phyloP scores from a whole-genome alignment of 768 basidiomycete genomes.

The Rhodotorula paludigena region DNA sequence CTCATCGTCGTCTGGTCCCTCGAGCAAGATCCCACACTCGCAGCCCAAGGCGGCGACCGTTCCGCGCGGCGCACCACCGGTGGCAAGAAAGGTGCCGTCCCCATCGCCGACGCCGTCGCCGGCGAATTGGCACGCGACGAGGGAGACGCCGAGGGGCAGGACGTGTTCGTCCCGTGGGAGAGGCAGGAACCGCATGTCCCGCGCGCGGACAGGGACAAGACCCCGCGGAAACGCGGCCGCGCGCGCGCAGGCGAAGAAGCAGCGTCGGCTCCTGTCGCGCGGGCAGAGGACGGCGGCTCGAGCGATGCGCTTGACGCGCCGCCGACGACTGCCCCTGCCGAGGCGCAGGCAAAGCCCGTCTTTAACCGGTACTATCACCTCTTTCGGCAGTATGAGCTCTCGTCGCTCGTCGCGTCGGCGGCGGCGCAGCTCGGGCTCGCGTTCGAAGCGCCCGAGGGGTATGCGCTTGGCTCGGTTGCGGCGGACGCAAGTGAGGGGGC shows the following conservation, averaged over 20 bases:
- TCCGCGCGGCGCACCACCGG: slow-evolving; percentile 20
- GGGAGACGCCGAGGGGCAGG: slow-evolving; percentile 53
- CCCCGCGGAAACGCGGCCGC: slow-evolving; percentile 5
- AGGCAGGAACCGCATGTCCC: slow-evolving; percentile 23
- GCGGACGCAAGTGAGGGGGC: background rate
- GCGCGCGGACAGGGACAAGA: slow-evolving; percentile 31
- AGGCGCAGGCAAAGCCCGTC: slow-evolving; percentile 48
- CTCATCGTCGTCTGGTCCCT: slow-evolving; percentile 96
- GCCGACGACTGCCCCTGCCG: background rate
- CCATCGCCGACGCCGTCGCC: background rate
- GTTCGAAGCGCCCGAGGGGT: slow-evolving; percentile 46
- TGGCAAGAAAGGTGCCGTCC: slow-evolving; percentile 26
- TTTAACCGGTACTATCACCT: slow-evolving; percentile 95
- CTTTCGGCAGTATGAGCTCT: slow-evolving; percentile 77
- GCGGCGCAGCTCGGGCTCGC: slow-evolving; percentile 57
- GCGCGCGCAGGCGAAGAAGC: background rate
- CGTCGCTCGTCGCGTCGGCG: slow-evolving; percentile 59
- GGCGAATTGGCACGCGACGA: background rate
- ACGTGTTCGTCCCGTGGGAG: slow-evolving; percentile 90
- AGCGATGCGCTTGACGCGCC: background rate
- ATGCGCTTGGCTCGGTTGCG: background rate
- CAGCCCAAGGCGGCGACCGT: slow-evolving; percentile 10
- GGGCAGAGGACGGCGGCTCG: background rate
- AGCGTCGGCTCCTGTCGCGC: background rate
- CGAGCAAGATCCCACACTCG: slow-evolving; percentile 63